phyloP scores from a whole-genome alignment of 1,139 yeast genomes.

The Taphrina flavorubra region DNA sequence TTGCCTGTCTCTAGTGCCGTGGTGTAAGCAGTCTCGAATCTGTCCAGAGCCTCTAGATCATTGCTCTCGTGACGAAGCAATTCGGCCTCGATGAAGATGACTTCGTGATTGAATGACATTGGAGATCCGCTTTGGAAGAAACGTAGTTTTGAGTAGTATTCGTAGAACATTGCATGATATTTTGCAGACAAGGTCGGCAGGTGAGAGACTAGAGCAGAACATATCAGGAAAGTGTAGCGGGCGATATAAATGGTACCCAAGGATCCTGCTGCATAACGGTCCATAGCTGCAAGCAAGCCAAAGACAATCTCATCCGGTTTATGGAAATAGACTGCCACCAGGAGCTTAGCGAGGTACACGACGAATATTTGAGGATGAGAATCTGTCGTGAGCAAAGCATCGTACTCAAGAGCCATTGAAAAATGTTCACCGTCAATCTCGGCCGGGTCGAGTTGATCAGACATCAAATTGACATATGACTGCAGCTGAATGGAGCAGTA shows the following conservation, averaged over 20 bases:
- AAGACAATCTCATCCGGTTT: conserved; percentile 4
- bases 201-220: conserved; percentile 21
- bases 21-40: conserved; percentile 30
- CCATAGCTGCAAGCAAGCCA: conserved; percentile 7
- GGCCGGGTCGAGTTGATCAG: conserved; percentile 14
- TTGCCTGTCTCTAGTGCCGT: conserved; percentile 25
- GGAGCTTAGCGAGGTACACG: conserved; percentile 22
- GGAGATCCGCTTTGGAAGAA: conserved; percentile 12
- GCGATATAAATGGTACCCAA: conserved; percentile 23
- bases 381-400: conserved; percentile 25
- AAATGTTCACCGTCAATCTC: conserved; percentile 33
- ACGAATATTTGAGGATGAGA: conserved; percentile 37
- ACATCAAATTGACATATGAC: conserved; percentile 12
- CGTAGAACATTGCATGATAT: conserved; percentile 21
- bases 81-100: conserved; percentile 37
- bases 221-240: conserved; percentile 19
- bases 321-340: conserved; percentile 30
- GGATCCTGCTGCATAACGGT: conserved; percentile 26
- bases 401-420: conserved; percentile 15
- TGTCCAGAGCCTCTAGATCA: conserved; percentile 34
- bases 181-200: conserved; percentile 8
- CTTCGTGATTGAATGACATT: conserved; percentile 25
- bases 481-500: conserved; percentile 33
- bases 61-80: conserved; percentile 16
- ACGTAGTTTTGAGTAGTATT: conserved; percentile 3